A percentile compares a stretch with the other conserved stretches of the same genome.
Evolutionary conservation across 202 grass and related monocot genomes (phyloP).

Genomic region (Dendrocalamus latiflorus): DNA sequence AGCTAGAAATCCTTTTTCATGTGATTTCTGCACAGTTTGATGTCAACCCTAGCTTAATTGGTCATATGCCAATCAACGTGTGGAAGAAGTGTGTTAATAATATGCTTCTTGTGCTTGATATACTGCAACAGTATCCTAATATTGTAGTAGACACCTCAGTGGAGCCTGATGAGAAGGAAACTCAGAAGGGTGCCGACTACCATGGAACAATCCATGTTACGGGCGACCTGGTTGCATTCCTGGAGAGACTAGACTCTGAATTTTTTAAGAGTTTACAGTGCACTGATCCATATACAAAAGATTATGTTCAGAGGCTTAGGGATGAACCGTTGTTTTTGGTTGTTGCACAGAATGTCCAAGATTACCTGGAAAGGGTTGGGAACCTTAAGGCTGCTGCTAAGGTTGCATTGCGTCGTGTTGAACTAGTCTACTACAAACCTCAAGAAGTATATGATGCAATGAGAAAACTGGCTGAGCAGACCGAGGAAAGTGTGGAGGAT

Average conservation of each 20-base stretch:
- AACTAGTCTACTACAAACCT: constrained; percentile 81
- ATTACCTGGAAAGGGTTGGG: constrained; percentile 51
- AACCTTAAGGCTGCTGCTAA: constrained; percentile 65
- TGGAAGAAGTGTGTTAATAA: constrained; percentile 93
- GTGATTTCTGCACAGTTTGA: constrained; percentile 97
- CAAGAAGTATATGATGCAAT: constrained; percentile 89
- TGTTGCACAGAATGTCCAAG: constrained; percentile 62
- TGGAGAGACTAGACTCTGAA: constrained; percentile 87
- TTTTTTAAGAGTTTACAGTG: constrained; percentile 88
- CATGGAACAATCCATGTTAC: constrained; percentile 64
- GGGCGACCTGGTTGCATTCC: constrained; percentile 83
- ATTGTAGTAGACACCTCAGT: constrained; percentile 70
- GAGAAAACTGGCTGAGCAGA: constrained; percentile 56
- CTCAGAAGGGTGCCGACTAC: constrained; percentile 65
- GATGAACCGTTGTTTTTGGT: constrained; percentile 74
- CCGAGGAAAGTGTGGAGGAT: constrained; percentile 22
- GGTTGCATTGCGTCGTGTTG: constrained; percentile 60
- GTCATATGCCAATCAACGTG: constrained; percentile 82
- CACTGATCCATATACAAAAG: constrained; percentile 73
- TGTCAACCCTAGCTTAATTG: constrained; percentile 88
- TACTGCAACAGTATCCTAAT: constrained; percentile 82
- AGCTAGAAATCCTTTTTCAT: constrained; percentile 82
- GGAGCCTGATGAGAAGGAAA: constrained; percentile 81
- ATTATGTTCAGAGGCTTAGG: constrained; percentile 80
- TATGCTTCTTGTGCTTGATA: constrained; percentile 82